Evolutionary conservation across 2,329 filamentous ascomycete species (phyloP).

Genomic region (Claviceps citrina): DNA sequence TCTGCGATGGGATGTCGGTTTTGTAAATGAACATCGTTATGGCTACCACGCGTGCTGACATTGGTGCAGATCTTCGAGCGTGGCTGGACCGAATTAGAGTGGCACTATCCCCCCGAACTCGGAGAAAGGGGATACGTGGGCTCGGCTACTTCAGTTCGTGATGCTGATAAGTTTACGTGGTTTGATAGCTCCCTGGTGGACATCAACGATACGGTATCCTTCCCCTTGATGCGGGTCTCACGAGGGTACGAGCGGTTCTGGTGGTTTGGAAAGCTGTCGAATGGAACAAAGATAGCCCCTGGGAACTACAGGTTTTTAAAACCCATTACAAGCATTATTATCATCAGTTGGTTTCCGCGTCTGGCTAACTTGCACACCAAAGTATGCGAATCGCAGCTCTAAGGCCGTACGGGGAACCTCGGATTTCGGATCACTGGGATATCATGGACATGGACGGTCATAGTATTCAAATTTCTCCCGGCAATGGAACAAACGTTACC

Average conservation of each 20-base stretch:
- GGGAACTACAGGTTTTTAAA: conserved; percentile 24
- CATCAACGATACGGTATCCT: conserved; percentile 23
- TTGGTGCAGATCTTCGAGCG: conserved; percentile 21
- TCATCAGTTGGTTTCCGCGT: background rate
- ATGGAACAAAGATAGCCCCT: conserved; percentile 24
- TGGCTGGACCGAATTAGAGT: conserved; percentile 23
- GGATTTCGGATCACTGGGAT: conserved; percentile 27
- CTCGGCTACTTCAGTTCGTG: conserved; percentile 19
- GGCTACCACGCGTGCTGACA: background rate
- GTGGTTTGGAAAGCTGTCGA: conserved; percentile 28
- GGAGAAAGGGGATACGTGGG: conserved; percentile 27
- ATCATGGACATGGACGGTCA: conserved; percentile 16
- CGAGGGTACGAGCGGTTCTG: conserved; percentile 21
- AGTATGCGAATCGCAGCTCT: conserved; percentile 28
- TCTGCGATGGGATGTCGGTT: conserved; percentile 22
- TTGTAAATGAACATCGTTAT: background rate
- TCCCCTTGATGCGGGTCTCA: conserved; percentile 21
- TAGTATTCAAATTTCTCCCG: conserved; percentile 20
- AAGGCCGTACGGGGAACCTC: conserved; percentile 25
- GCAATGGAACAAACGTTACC: conserved; percentile 16
- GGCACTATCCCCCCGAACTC: conserved; percentile 25
- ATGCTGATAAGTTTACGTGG: conserved; percentile 1
- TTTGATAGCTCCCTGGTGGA: conserved; percentile 8
- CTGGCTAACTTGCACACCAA: background rate
- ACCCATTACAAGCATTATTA: background rate